Evolutionary conservation across 2,329 filamentous ascomycete species (phyloP).

Genomic region (Pseudogymnoascus sp.): DNA sequence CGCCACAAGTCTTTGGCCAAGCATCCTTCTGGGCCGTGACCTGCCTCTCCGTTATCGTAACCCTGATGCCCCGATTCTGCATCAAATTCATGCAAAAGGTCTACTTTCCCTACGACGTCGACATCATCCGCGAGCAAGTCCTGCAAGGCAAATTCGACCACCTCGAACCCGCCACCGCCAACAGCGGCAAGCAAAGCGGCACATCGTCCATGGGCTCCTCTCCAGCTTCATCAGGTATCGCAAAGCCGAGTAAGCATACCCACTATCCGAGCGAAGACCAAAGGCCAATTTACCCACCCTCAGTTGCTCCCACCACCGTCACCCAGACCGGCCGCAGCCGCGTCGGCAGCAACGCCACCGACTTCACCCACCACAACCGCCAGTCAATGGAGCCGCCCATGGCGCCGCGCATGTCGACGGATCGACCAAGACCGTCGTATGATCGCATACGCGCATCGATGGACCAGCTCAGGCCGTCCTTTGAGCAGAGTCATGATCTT

Average conservation of each 20-base stretch:
- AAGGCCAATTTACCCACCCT: constrained; percentile 91
- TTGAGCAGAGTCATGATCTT: constrained; percentile 83
- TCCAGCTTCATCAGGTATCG: constrained; percentile 52
- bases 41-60: constrained; percentile 70
- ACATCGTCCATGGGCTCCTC: constrained; percentile 40
- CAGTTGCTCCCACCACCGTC: constrained; percentile 66
- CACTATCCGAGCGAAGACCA: constrained; percentile 69
- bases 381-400: constrained; percentile 49
- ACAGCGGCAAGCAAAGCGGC: constrained; percentile 8
- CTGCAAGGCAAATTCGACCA: constrained; percentile 74
- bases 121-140: constrained; percentile 92
- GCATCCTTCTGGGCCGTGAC: constrained; percentile 83
- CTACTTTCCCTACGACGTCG: constrained; percentile 85
- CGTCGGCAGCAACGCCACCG: constrained; percentile 89
- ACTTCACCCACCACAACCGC: constrained; percentile 63
- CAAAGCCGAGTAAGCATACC: constrained; percentile 40
- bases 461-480: constrained; percentile 78
- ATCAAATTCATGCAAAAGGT: constrained; percentile 88
- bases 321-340: constrained; percentile 77
- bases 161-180: constrained; percentile 37
- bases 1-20: constrained; percentile 69
- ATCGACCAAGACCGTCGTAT: constrained; percentile 73
- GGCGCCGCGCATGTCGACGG: constrained; percentile 47
- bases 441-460: constrained; percentile 81
- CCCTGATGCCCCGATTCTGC: constrained; percentile 78